Base-by-base conservation (phyloP, 2,329 filamentous ascomycete species). In the Torrubiellomyces zombiae region DNA sequence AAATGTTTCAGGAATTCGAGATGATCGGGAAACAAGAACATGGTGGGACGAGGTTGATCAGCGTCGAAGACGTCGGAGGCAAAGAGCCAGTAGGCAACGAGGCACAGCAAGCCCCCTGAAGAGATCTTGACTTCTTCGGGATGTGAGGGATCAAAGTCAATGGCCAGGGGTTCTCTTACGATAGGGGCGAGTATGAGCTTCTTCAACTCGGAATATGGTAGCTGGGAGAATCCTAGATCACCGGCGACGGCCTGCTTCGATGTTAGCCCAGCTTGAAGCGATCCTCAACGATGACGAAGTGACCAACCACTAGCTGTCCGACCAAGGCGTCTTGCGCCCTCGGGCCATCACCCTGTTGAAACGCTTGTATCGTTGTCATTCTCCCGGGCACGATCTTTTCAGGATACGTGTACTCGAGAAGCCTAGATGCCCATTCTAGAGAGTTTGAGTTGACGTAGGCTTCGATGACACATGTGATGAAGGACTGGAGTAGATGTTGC, bases 381-480 rank as follows among this genome's bases (percentile, higher is more conserved):
- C 63, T 67, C 3, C 67, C 63, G 0, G 68, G 63, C 6, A 83
- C 60, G 13, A 70, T 58, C 38, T 61, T 69, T 28, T 67, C 60
- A 0, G 78, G 77, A 26, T 68, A 58, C 33, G 73, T 68, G 30
- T 64, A 71, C 47, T 86, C 79, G 32, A 78, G 58, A 28, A 83
- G 47, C 25, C 79, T 55, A 9, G 64, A 53, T 3, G 70, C 61
- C 71, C 70, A 75, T 22, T 66, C 61, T 44, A 75, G 45, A 14
- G 56, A 54, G 35, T 71, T 64, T 6, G 51, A 55, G 35, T 71
- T 70, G 32, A 80, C 62, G 36, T 81, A 86, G 22, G 75, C 66
- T 43, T 85, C 78, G 8, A 85, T 51, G 11, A 85, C 53, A 42
- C 79, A 77, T 0, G 76, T 81, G n/a, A 81, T 60, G 45, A 89